Evolutionary conservation across 1,284 basidiomycete genomes (phyloP), one percentile per base, ranked within the genome.

Genomic region (Apiotrichum laibachii): DNA sequence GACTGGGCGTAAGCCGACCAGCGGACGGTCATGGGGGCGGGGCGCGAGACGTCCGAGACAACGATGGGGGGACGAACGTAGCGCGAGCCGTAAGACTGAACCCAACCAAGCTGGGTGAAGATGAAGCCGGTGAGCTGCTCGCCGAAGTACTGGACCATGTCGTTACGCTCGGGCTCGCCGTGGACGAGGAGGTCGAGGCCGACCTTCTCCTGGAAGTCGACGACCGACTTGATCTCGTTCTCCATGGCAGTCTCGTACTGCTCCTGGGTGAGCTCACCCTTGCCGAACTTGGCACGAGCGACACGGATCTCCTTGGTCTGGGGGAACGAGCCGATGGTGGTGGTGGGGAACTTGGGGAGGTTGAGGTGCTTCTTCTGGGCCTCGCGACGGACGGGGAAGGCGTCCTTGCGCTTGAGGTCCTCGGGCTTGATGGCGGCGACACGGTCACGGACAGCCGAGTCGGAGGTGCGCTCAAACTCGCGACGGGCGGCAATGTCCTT

Each of bases 131-230:
- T 84, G 70, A 99, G 84, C 75, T 88, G 90, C 82, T 99, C 96
- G 75, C 96, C 96, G 72, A 99, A 99, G 88, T 99, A 99, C 82
- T 97, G 92, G 62, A 97, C 92, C 94, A 97, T 97, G 85, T 98
- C 94, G 81, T 97, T 97, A 75, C 94, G 88, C 84, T 98, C 94
- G 59, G 96, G 90, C 82, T 99, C 96, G 76, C 96, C 96, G 82
- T 99, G 96, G 68, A 99, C 96, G 72, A 99, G 86, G 64, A 99
- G 86, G 81, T 99, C 96, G 68, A 99, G 87, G 72, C 90, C 94
- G 68, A 94, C 85, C 77, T 86, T 87, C 85, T 99, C 95, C 81
- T 99, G 96, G 89, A 96, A 92, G 69, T 87, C 85, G 69, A 99
- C 94, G 66, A 96, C 94, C 65, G 80, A 80, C 82, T 96, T 86